Conservation (phyloP, 495 filamentous ascomycete genomes). For the Penicillium salamii region DNA sequence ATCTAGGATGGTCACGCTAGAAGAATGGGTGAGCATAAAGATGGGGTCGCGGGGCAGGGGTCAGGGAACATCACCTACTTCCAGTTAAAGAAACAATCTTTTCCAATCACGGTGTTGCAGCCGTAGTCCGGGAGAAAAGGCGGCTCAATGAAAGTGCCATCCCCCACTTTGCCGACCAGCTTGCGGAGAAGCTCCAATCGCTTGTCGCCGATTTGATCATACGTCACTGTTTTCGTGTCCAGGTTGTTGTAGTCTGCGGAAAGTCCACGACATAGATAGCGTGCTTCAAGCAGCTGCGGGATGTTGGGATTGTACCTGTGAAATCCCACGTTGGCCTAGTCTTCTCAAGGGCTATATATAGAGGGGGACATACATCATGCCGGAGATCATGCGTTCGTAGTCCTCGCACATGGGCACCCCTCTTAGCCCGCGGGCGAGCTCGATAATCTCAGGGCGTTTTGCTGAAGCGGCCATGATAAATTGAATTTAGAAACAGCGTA, state of each 20-base stretch:
- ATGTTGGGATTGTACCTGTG: slow-evolving; percentile 42
- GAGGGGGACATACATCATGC: slow-evolving; percentile 41
- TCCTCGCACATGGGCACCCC: slow-evolving; percentile 46
- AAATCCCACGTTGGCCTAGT: no score
- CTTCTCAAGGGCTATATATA: neutral
- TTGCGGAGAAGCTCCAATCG: slow-evolving; percentile 38
- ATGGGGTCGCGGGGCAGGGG: no score
- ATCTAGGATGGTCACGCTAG: slow-evolving; percentile 64
- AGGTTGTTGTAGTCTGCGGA: slow-evolving; percentile 48
- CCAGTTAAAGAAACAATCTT: slow-evolving; percentile 52
- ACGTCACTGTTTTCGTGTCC: slow-evolving; percentile 38
- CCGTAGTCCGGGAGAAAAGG: slow-evolving; percentile 55
- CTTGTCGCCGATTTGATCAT: slow-evolving; percentile 29
- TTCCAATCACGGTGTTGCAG: slow-evolving; percentile 50
- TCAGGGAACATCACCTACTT: slow-evolving; percentile 41
- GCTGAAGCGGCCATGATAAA: slow-evolving; percentile 34
- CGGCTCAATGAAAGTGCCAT: slow-evolving; percentile 47
- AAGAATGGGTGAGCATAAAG: neutral
- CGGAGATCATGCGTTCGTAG: slow-evolving; percentile 55
- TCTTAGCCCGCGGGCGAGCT: slow-evolving; percentile 36
- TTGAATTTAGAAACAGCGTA: no score
- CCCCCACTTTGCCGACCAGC: slow-evolving; percentile 42
- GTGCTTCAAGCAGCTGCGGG: slow-evolving; percentile 38
- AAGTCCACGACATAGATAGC: slow-evolving; percentile 43
- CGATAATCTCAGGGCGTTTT: slow-evolving; percentile 46